phyloP scores from a whole-genome alignment of 305 asterid genomes.

The Fraxinus platypoda region DNA sequence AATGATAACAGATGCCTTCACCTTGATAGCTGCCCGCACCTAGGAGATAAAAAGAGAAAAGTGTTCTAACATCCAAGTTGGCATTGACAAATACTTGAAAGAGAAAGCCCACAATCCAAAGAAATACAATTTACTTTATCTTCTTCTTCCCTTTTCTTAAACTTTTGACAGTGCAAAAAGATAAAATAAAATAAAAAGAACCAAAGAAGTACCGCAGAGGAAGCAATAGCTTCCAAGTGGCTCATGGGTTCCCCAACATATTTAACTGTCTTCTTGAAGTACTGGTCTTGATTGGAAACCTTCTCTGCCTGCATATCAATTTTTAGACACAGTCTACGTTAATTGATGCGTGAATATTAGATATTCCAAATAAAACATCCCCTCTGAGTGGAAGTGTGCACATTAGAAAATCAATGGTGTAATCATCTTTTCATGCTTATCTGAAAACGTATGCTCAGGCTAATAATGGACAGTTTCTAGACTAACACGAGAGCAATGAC shows the following conservation, averaged over 20 bases:
- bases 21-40: conserved; percentile 5
- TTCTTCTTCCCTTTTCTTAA: background rate
- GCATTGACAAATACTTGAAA: background rate
- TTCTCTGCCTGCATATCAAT: conserved; percentile 68
- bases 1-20: background rate
- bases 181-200: background rate
- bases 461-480: background rate
- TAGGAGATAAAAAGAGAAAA: conserved; percentile 18
- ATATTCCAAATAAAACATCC: background rate
- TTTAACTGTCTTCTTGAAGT: conserved; percentile 90
- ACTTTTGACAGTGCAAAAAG: background rate
- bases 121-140: background rate
- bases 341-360: background rate
- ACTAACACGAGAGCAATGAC: background rate
- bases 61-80: background rate
- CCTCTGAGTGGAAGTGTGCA: background rate
- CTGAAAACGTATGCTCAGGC: background rate
- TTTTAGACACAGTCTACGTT: background rate
- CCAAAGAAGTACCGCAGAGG: conserved; percentile 68
- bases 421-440: background rate
- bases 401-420: background rate
- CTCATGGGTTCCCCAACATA: conserved; percentile 91
- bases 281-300: conserved; percentile 85
- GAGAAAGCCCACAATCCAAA: background rate
- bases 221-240: conserved; percentile 93